These are phyloP conservation scores for Microsporum ferrugineum DNA, from an alignment of 2,329 filamentous ascomycete species.

Conservation along the genomic window DNA sequence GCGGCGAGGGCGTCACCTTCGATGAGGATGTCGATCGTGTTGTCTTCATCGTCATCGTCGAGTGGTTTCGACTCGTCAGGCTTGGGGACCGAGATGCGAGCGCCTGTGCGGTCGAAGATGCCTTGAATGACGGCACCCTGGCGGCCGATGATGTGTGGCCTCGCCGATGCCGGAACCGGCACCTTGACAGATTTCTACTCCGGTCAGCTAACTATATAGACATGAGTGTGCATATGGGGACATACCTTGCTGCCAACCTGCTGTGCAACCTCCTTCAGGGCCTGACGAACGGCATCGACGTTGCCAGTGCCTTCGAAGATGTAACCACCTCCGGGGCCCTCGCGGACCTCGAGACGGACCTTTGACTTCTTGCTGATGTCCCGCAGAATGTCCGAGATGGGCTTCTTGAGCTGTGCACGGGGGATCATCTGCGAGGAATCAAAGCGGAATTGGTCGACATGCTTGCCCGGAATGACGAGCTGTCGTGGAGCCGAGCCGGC, in stretches of 20 bases:
- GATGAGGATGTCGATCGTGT: constrained; percentile 71
- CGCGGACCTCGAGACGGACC: constrained; percentile 67
- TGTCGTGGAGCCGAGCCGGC: constrained; percentile 36
- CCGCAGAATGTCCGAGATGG: constrained; percentile 71
- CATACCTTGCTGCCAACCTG: constrained; percentile 76
- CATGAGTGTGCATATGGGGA: not conserved
- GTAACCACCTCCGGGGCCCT: constrained; percentile 58
- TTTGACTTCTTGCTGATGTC: constrained; percentile 89
- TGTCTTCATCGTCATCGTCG: constrained; percentile 65
- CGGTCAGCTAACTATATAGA: not conserved
- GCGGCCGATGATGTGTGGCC: constrained; percentile 86
- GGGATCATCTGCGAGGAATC: constrained; percentile 66
- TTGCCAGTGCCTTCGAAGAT: constrained; percentile 79
- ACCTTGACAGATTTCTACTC: constrained; percentile 57
- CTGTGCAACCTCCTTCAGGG: constrained; percentile 76
- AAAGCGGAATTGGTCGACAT: constrained; percentile 64
- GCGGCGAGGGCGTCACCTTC: constrained; percentile 86
- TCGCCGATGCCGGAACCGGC: constrained; percentile 68
- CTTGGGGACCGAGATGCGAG: constrained; percentile 80
- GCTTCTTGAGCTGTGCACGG: constrained; percentile 67
- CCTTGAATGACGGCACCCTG: constrained; percentile 81
- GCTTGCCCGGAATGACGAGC: constrained; percentile 70
- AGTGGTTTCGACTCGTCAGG: constrained; percentile 53
- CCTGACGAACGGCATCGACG: constrained; percentile 71
- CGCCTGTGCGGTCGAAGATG: constrained; percentile 79